These are phyloP conservation scores for Eimeria sp. DNA, from an alignment of 169 alveolate genomes.

Conservation along the genomic window DNA sequence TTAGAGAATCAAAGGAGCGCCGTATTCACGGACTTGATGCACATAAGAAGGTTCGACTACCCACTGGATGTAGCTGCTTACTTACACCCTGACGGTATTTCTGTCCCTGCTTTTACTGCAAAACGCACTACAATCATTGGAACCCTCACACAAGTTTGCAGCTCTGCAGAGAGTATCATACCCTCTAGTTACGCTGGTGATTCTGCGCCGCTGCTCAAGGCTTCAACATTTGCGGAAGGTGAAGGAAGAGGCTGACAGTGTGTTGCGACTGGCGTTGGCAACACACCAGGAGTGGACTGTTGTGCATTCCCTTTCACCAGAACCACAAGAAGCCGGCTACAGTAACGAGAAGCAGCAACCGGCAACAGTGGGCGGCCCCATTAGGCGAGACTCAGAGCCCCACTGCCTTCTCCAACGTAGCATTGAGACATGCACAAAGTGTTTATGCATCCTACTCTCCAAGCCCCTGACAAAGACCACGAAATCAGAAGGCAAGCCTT, in stretches of 20 bases:
- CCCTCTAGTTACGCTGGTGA: neutral
- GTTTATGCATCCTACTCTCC: neutral
- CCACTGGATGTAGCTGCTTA: too few species aligned
- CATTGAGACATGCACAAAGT: neutral
- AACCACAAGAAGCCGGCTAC: neutral
- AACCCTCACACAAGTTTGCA: too few species aligned
- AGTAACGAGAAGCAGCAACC: neutral
- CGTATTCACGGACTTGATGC: conserved; percentile 43
- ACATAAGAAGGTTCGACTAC: conserved; percentile 16
- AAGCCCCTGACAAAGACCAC: neutral
- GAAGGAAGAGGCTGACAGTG: conserved; percentile 45
- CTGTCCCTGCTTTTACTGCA: neutral
- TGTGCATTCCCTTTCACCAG: neutral
- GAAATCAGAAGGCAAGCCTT: neutral
- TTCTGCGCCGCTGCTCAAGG: conserved; percentile 23
- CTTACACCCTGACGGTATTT: neutral
- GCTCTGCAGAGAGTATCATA: neutral
- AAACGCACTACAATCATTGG: neutral
- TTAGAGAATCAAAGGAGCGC: conserved; percentile 1
- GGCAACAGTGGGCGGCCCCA: neutral
- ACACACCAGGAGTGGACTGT: neutral
- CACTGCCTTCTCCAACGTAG: conserved; percentile 40
- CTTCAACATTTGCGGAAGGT: neutral
- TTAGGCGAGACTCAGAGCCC: neutral
- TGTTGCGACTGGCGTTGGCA: conserved; percentile 23